phyloP scores from a whole-genome alignment of 139 green algal genomes.

The Tetraselmis chui region DNA sequence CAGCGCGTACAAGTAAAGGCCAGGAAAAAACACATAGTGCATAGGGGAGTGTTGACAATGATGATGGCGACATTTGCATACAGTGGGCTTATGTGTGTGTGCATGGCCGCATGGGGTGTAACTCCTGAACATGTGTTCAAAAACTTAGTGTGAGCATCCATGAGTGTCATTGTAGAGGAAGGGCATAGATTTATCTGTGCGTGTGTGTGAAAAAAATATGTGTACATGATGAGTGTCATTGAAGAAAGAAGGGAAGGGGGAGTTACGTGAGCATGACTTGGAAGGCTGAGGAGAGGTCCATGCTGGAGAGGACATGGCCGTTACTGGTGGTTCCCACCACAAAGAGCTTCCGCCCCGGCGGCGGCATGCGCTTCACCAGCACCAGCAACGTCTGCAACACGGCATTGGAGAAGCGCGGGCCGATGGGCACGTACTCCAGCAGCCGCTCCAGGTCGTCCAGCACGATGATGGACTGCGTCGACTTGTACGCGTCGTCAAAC shows the following conservation, averaged over 20 bases:
- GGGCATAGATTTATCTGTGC: too few species aligned
- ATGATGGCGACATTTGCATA: not conserved
- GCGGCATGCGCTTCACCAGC: constrained; percentile 89
- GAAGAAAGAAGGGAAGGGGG: not conserved
- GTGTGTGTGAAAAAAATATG: too few species aligned
- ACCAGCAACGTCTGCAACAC: constrained; percentile 92
- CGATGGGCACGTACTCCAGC: constrained; percentile 95
- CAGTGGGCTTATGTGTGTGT: too few species aligned
- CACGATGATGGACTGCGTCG: constrained; percentile 79
- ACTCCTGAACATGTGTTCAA: too few species aligned
- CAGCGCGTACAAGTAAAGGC: not conserved
- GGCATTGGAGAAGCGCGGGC: constrained; percentile 91
- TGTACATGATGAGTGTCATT: not conserved
- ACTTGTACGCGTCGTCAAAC: constrained; percentile 96
- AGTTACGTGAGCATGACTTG: constrained; percentile 9
- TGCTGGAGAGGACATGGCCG: constrained; percentile 21
- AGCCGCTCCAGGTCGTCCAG: constrained; percentile 97
- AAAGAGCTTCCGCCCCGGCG: constrained; percentile 74
- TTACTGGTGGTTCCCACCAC: constrained; percentile 67
- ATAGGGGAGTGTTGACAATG: too few species aligned
- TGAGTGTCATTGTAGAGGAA: too few species aligned
- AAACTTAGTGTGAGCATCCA: too few species aligned
- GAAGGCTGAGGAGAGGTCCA: constrained; percentile 28
- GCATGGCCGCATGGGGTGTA: too few species aligned
- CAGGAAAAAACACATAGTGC: too few species aligned